Base-by-base conservation (phyloP, 2,329 filamentous ascomycete genomes). In the Penicillium sumatraense region DNA sequence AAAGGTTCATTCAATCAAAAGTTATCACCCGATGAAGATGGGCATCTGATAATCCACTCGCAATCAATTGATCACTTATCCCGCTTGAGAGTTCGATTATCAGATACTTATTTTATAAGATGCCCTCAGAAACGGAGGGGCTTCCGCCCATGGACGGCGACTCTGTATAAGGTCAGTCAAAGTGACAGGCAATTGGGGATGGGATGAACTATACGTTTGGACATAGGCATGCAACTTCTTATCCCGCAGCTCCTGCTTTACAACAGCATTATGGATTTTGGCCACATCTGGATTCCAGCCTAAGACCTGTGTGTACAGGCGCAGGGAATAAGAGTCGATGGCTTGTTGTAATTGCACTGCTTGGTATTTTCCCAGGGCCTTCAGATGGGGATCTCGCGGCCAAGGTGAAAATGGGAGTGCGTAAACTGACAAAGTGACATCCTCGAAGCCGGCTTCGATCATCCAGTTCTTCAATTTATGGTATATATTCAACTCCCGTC, bases 401-500 rank as follows among this genome's bases (percentile, higher is more conserved):
- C 58, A 63, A 14, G 59, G 60, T 2, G 58, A 59, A 52, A 63
- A 59, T 1, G 59, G 60, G 4, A 61, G 48, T n/a, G 36, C 21
- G 40, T 59, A 63, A 20, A 61, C 58, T 3, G 42, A 46, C 45
- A 59, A 29, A 5, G 3, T 49, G n/a, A 59, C 46, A 52, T 64
- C 56, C 40, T 58, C 51, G 49, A 64, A 58, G 5, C 56, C 59
- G 21, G 69, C 70, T 21, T 63, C 60, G 31, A 64, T 61, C 56
- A 73, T 61, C 58, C 61, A 63, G 44, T 60, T 44, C 36, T 65
- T 66, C 38, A 70, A 44, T n/a, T 60, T 57, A 20, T 61, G 50
- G 20, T 63, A 60, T 10, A 67, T 58, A 45, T 70, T 68, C 16
- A 72, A 45, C 6, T 63, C 54, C 16, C 67, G 64, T 8, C 65